Percentiles rank a stretch among this genome's conserved stretches.
phyloP scores from a whole-genome alignment of 495 filamentous ascomycete species.

The Jackrogersella multiformis region DNA sequence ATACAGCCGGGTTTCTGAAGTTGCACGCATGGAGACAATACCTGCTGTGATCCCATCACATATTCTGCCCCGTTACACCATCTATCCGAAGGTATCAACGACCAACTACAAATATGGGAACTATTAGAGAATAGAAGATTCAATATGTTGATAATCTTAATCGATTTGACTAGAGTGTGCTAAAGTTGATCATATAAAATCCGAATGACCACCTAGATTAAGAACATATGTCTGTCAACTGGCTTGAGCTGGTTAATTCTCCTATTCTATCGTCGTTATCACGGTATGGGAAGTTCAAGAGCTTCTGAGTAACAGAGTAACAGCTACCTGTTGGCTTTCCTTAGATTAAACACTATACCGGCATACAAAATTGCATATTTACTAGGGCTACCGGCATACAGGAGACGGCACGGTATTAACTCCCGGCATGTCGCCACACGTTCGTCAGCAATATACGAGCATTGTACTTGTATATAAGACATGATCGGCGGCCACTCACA shows the following conservation, averaged over 20 bases:
- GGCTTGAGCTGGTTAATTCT: background rate
- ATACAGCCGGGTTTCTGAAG: too few species aligned
- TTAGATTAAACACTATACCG: background rate
- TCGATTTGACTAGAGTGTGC: too few species aligned
- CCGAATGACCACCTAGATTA: too few species aligned
- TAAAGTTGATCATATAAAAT: too few species aligned
- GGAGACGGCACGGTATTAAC: slow-evolving; percentile 21
- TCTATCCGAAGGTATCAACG: too few species aligned
- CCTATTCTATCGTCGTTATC: background rate
- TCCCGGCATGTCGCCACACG: slow-evolving; percentile 20
- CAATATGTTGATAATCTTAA: too few species aligned
- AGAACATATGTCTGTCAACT: too few species aligned
- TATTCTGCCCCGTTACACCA: too few species aligned
- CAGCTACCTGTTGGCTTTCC: background rate
- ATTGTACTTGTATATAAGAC: slow-evolving; percentile 12
- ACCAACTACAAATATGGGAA: too few species aligned
- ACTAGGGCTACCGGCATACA: slow-evolving; percentile 22
- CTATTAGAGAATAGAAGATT: too few species aligned
- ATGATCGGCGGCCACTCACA: slow-evolving; percentile 24
- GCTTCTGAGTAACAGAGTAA: background rate
- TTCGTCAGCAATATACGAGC: slow-evolving; percentile 18
- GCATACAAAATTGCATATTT: slow-evolving; percentile 1
- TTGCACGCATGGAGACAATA: too few species aligned
- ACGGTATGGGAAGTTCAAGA: background rate
- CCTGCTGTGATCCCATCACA: too few species aligned